A percentile compares a stretch with the other conserved stretches of the same genome.
Conservation (phyloP, 768 basidiomycete species). For the Rhizopogon vulgaris region DNA sequence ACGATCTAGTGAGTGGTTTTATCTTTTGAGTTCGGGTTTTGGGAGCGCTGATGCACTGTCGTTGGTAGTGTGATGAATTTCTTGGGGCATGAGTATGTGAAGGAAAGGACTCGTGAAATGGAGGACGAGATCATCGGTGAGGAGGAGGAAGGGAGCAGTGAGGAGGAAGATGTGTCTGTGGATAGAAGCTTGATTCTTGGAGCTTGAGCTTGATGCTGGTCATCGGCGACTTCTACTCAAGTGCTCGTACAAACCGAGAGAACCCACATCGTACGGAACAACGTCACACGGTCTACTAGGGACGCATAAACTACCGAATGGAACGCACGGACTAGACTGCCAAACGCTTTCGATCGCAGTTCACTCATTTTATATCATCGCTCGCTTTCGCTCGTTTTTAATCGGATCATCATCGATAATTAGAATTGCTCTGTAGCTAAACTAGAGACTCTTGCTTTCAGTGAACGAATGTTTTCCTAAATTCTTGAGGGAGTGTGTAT, state of each 20-base stretch:
- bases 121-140: not conserved
- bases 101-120: constrained; percentile 11
- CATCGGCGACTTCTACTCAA: not conserved
- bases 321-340: not conserved
- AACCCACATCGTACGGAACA: not conserved
- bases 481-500: no score
- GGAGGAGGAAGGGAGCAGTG: not conserved
- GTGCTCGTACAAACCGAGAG: not conserved
- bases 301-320: not conserved
- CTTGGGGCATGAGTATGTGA: constrained; percentile 51
- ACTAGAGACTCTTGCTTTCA: no score
- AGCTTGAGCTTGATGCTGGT: not conserved
- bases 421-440: no score
- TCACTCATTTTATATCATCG: no score
- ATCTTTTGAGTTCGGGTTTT: not conserved
- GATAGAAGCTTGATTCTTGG: not conserved
- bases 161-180: not conserved
- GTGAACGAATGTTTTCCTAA: no score
- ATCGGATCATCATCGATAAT: no score
- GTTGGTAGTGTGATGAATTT: constrained; percentile 51
- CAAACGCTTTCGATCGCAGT: not conserved
- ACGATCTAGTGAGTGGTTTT: constrained; percentile 74
- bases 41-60: constrained; percentile 7
- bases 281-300: not conserved
- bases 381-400: no score